Conservation (phyloP, 345 rosid genomes). For the Clausena lansium region DNA sequence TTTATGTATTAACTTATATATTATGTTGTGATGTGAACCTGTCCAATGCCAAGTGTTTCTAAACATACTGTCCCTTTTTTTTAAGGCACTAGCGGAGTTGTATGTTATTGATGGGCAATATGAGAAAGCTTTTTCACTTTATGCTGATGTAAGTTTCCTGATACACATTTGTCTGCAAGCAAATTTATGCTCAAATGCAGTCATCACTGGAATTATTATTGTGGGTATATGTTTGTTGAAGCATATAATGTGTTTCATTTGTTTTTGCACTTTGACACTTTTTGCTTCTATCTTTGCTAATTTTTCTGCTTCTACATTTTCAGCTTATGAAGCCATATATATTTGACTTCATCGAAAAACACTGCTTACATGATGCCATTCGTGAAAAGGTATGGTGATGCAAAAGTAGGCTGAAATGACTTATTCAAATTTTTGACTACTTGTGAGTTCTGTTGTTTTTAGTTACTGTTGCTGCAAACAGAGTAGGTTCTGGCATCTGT, state of each 20-base stretch:
- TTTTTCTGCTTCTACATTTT: conserved; percentile 21
- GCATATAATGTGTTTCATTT: conserved; percentile 1
- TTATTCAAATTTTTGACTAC: conserved; percentile 15
- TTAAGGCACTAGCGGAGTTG: conserved; percentile 87
- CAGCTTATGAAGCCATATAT: conserved; percentile 96
- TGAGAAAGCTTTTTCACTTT: conserved; percentile 84
- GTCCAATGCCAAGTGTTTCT: conserved; percentile 15
- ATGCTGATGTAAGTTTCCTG: conserved; percentile 87
- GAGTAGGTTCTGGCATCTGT: background rate
- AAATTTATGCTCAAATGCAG: conserved; percentile 1
- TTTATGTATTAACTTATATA: background rate
- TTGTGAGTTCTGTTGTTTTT: conserved; percentile 11
- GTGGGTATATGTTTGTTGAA: background rate
- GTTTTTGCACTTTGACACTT: conserved; percentile 11
- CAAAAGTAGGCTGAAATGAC: background rate
- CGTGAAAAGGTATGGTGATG: conserved; percentile 78
- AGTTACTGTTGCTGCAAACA: background rate
- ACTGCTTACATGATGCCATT: conserved; percentile 75
- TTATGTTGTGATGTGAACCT: conserved; percentile 11
- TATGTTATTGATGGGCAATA: conserved; percentile 83
- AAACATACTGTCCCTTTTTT: conserved; percentile 20
- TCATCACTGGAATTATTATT: background rate
- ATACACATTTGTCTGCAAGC: background rate
- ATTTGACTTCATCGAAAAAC: conserved; percentile 83
- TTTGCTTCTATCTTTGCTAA: conserved; percentile 13